phyloP scores from a whole-genome alignment of 2,329 filamentous ascomycete species.

The Ascomycota sp. region DNA sequence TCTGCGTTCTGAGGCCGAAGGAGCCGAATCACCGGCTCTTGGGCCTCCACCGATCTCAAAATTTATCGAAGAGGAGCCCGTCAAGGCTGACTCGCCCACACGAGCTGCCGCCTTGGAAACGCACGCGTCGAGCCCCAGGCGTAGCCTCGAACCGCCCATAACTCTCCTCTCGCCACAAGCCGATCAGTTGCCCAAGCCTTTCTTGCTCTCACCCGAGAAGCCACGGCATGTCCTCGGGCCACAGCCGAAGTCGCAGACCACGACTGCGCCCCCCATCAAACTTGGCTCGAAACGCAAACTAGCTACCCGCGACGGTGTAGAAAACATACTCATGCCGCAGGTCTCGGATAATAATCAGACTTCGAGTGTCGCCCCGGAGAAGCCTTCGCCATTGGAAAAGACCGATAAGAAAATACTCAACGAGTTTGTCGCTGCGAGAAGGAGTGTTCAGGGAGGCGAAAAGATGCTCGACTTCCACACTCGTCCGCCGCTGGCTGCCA shows the following conservation, averaged over 20 bases:
- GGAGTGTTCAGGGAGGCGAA: constrained; percentile 15
- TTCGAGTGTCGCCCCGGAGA: constrained; percentile 5
- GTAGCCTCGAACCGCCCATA: constrained; percentile 11
- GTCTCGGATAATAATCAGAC: constrained; percentile 1
- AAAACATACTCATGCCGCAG: constrained; percentile 3
- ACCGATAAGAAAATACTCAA: constrained; percentile 21
- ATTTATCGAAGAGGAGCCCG: constrained; percentile 32
- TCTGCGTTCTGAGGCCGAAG: constrained; percentile 26
- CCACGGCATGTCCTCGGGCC: too few relatives aligned
- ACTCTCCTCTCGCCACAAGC: constrained; percentile 10
- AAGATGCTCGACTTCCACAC: constrained; percentile 8
- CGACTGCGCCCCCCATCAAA: constrained; percentile 11
- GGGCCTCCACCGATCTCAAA: constrained; percentile 38
- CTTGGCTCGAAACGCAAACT: constrained; percentile 35
- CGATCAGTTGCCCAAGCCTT: neutral
- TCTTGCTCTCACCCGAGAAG: constrained; percentile 7
- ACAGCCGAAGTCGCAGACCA: neutral
- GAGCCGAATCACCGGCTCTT: constrained; percentile 41
- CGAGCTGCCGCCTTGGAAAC: constrained; percentile 4
- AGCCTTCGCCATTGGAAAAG: constrained; percentile 13
- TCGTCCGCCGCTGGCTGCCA: constrained; percentile 29
- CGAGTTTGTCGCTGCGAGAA: constrained; percentile 19
- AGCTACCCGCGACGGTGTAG: constrained; percentile 30
- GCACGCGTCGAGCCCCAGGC: constrained; percentile 6
- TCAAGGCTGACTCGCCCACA: constrained; percentile 28